Evolutionary conservation across 305 asterid genomes (phyloP).

Genomic region (Solanum aculeatissimum): DNA sequence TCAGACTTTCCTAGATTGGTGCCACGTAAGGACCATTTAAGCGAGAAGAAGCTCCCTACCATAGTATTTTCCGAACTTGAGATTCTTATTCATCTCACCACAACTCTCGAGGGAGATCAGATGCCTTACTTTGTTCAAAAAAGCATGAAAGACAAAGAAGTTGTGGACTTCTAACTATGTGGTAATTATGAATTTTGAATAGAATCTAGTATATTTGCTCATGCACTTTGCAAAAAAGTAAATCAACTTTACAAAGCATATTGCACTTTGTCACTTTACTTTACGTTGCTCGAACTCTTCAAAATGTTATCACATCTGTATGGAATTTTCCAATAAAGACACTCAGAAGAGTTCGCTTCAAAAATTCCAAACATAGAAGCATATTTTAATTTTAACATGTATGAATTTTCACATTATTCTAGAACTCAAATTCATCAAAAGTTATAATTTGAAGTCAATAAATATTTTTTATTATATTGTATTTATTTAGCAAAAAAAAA

Average conservation of each 20-base stretch:
- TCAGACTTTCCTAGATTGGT: not conserved
- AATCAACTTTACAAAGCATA: not conserved
- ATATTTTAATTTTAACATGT: too few species aligned
- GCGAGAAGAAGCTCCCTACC: not conserved
- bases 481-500: not conserved
- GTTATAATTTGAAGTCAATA: not conserved
- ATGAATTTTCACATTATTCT: too few species aligned
- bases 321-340: too few species aligned
- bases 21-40: not conserved
- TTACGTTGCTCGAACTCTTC: too few species aligned
- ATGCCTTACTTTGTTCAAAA: slow-evolving; percentile 6
- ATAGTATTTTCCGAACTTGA: fast-evolving
- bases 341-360: too few species aligned
- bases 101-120: not conserved
- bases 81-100: not conserved
- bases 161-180: not conserved
- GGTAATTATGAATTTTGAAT: not conserved
- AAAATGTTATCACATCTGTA: too few species aligned
- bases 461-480: not conserved
- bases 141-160: not conserved
- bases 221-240: not conserved
- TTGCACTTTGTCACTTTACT: not conserved
- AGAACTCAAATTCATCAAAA: not conserved
- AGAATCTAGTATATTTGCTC: not conserved
- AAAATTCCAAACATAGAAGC: too few species aligned